These are phyloP conservation scores for Nannizzia gypsea DNA, from an alignment of 2,329 filamentous ascomycete species.

Conservation along the genomic window DNA sequence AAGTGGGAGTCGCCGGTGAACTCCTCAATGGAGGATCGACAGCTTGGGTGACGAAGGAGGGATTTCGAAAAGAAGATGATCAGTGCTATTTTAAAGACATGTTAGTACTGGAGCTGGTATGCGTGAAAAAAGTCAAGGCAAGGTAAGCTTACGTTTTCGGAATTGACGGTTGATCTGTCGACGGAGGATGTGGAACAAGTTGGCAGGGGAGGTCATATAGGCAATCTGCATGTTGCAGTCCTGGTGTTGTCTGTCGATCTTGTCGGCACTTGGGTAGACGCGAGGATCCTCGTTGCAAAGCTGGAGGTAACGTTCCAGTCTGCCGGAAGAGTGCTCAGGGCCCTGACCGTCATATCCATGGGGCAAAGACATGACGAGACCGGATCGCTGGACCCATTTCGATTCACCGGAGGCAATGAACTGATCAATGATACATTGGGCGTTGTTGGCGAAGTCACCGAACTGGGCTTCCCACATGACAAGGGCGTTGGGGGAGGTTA, in stretches of 20 bases:
- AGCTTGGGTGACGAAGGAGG: constrained; percentile 83
- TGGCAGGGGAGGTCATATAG: constrained; percentile 92
- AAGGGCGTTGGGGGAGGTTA: constrained; percentile 90
- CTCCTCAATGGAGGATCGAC: constrained; percentile 79
- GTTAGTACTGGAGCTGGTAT: constrained; percentile 13
- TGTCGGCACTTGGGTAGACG: constrained; percentile 76
- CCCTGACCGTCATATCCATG: constrained; percentile 98
- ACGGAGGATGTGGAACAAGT: constrained; percentile 91
- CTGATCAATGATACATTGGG: constrained; percentile 97
- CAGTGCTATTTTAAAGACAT: constrained; percentile 50
- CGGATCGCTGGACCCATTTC: constrained; percentile 98
- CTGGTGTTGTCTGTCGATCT: constrained; percentile 92
- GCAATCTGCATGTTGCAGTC: constrained; percentile 99
- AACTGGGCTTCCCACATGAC: constrained; percentile 99
- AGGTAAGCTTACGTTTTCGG: constrained; percentile 71
- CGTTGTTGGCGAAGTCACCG: constrained; percentile 99
- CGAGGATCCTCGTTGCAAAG: constrained; percentile 95
- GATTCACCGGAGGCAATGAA: constrained; percentile 95
- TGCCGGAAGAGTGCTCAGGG: constrained; percentile 93
- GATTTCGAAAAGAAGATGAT: constrained; percentile 98
- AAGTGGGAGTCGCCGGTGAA: constrained; percentile 89
- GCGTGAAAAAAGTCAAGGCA: background rate
- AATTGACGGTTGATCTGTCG: constrained; percentile 99
- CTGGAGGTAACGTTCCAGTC: constrained; percentile 94
- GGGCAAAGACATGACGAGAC: constrained; percentile 88